phyloP scores from a whole-genome alignment of 2,329 filamentous ascomycete species.

The Seiridium unicorne region DNA sequence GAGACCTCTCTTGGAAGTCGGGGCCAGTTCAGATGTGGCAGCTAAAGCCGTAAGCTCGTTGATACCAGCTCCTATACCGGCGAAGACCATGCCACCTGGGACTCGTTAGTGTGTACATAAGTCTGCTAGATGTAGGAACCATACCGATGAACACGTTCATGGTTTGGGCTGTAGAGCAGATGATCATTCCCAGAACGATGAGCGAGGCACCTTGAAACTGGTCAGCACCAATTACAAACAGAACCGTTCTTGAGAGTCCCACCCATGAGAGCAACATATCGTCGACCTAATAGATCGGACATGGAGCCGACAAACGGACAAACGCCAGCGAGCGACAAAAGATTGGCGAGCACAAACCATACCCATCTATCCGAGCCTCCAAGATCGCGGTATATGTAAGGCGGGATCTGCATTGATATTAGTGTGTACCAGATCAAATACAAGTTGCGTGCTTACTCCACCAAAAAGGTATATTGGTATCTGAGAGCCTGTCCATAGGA shows the following conservation, averaged over 20 bases:
- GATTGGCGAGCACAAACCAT: slow-evolving; percentile 56
- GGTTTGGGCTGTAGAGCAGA: slow-evolving; percentile 53
- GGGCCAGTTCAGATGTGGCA: slow-evolving; percentile 66
- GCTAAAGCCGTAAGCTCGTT: slow-evolving; percentile 68
- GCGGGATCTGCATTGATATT: slow-evolving; percentile 38
- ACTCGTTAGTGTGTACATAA: background rate
- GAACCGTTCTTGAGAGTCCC: too few relatives aligned
- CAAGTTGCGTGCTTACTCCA: slow-evolving; percentile 25
- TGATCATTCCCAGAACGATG: slow-evolving; percentile 50
- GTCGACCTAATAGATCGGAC: slow-evolving; percentile 62
- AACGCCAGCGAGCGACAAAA: slow-evolving; percentile 55
- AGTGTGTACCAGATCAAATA: background rate
- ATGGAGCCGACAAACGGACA: slow-evolving; percentile 66
- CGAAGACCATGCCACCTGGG: slow-evolving; percentile 47
- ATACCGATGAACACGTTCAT: slow-evolving; percentile 63
- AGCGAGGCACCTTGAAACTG: background rate
- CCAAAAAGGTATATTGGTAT: slow-evolving; percentile 54
- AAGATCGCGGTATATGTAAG: slow-evolving; percentile 58
- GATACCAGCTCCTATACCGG: slow-evolving; percentile 64
- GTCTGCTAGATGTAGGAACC: slow-evolving; percentile 9
- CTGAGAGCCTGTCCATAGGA: slow-evolving; percentile 59
- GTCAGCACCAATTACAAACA: background rate
- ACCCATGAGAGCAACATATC: slow-evolving; percentile 57
- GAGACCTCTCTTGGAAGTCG: slow-evolving; percentile 60
- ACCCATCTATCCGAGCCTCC: slow-evolving; percentile 59